Conservation (phyloP, 2,329 filamentous ascomycete genomes). For the Periconia digitata region DNA sequence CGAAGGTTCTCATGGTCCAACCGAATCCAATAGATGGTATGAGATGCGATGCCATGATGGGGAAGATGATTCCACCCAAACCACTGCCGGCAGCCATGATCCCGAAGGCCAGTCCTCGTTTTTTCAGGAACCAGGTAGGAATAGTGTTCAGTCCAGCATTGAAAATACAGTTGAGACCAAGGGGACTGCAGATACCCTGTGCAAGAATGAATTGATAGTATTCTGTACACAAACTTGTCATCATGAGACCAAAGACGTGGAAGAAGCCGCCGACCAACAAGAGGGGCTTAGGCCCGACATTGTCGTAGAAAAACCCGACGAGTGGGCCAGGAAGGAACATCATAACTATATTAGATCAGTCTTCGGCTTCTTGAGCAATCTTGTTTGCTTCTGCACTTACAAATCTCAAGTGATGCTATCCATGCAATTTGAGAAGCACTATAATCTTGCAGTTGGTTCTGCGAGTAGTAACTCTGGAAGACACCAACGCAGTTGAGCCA, state of each 20-base stretch:
- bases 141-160: constrained; percentile 51
- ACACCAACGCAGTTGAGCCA: constrained; percentile 50
- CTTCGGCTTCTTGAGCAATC: neutral
- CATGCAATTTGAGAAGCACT: constrained; percentile 47
- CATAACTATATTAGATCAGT: constrained; percentile 48
- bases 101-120: constrained; percentile 52
- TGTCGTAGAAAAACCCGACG: constrained; percentile 66
- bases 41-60: constrained; percentile 61
- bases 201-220: constrained; percentile 60
- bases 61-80: constrained; percentile 60
- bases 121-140: constrained; percentile 54
- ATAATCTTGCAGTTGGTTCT: constrained; percentile 43
- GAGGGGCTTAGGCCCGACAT: constrained; percentile 61
- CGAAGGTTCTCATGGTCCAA: constrained; percentile 58
- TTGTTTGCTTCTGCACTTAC: neutral
- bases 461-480: constrained; percentile 52
- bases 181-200: constrained; percentile 56
- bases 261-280: constrained; percentile 56
- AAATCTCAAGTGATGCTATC: constrained; percentile 46
- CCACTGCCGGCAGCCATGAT: constrained; percentile 54
- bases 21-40: constrained; percentile 57
- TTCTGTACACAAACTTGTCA: constrained; percentile 58
- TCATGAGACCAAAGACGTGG: constrained; percentile 65
- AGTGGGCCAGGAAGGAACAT: constrained; percentile 58
- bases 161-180: constrained; percentile 56